phyloP scores from a whole-genome alignment of 495 filamentous ascomycete genomes.

The Trypethelium eluteriae region DNA sequence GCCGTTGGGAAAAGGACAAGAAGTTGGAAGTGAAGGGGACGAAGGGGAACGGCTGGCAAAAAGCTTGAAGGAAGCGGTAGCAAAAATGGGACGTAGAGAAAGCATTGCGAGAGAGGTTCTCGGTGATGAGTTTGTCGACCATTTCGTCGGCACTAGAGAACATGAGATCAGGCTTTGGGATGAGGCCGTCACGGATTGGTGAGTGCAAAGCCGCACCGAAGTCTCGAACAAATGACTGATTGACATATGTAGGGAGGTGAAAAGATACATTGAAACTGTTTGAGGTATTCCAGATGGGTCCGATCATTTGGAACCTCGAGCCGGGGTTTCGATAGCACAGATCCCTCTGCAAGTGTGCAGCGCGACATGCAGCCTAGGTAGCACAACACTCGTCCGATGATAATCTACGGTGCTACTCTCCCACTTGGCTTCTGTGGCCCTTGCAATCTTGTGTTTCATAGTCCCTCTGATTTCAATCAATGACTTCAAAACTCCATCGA shows the following conservation, averaged over 20 bases:
- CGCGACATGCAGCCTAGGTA: no score
- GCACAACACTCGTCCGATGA: no score
- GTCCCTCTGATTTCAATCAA: not conserved
- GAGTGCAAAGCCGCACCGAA: conserved; percentile 38
- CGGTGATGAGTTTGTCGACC: conserved; percentile 91
- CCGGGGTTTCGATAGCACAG: no score
- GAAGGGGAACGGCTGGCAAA: conserved; percentile 68
- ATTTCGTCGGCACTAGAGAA: conserved; percentile 85
- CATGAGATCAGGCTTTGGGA: conserved; percentile 90
- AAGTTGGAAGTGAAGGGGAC: conserved; percentile 62
- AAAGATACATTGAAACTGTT: conserved; percentile 48
- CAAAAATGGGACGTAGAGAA: conserved; percentile 59
- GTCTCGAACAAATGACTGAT: not conserved
- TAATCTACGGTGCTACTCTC: no score
- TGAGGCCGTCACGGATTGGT: conserved; percentile 93
- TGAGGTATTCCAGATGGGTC: conserved; percentile 12
- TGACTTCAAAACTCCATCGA: conserved; percentile 1
- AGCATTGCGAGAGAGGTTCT: conserved; percentile 88
- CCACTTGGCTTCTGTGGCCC: no score
- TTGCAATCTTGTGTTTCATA: not conserved
- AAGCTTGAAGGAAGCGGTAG: conserved; percentile 71
- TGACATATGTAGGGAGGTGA: conserved; percentile 40
- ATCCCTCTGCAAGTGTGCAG: no score
- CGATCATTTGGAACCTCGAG: not conserved
- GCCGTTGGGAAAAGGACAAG: conserved; percentile 74